Conservation (phyloP, 2,329 filamentous ascomycete species). For the Sarocladium brachiariae region DNA sequence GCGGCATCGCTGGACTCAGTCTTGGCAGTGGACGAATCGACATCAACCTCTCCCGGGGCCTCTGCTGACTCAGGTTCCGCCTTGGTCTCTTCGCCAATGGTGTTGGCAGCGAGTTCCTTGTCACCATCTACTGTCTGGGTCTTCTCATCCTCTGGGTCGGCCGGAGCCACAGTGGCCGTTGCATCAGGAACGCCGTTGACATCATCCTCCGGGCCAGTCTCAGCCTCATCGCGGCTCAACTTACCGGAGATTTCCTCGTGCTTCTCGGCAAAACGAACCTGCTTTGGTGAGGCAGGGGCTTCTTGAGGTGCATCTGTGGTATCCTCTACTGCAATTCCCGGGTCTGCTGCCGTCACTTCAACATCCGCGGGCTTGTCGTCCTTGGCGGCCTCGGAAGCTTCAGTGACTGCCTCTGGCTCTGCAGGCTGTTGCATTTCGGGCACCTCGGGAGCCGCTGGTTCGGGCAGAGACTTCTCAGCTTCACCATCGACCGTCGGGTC, state of each 20-base stretch:
- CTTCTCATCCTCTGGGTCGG: background rate
- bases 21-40: background rate
- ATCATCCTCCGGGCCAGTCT: background rate
- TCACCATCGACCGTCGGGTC: too few species aligned
- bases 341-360: background rate
- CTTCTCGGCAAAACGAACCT: conserved; percentile 12
- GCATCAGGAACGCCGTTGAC: conserved; percentile 16
- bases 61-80: conserved; percentile 1
- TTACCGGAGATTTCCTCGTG: conserved; percentile 7
- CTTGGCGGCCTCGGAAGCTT: background rate
- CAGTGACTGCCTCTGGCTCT: conserved; percentile 1
- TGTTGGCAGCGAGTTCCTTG: background rate
- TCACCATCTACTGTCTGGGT: background rate
- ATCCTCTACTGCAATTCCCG: background rate
- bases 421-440: background rate
- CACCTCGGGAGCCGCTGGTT: conserved; percentile 3
- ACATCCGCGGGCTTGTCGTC: background rate
- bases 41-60: background rate
- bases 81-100: background rate
- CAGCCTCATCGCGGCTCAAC: background rate
- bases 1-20: background rate
- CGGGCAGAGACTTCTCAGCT: conserved; percentile 2
- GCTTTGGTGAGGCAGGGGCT: conserved; percentile 5
- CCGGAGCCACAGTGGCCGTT: conserved; percentile 12
- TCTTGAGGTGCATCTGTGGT: conserved; percentile 10